Conservation (phyloP, 75 land plant genomes). For the Pinus tabuliformis region DNA sequence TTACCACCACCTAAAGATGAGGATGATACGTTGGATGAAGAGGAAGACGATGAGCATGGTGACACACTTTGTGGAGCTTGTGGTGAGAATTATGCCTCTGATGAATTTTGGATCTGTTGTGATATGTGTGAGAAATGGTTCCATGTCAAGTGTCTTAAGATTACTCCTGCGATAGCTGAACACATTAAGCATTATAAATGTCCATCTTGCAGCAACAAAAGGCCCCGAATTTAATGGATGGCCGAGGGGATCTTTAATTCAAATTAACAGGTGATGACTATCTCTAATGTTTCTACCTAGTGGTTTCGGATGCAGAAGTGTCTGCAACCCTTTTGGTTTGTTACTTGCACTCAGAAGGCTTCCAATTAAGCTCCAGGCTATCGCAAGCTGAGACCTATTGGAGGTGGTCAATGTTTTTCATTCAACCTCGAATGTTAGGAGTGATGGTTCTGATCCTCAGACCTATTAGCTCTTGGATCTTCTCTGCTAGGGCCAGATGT, state of each 20-base stretch:
- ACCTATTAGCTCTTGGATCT: too few species aligned
- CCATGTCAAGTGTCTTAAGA: slow-evolving; percentile 68
- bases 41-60: too few species aligned
- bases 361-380: not conserved
- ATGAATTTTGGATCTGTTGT: slow-evolving; percentile 69
- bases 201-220: slow-evolving; percentile 57
- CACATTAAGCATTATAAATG: slow-evolving; percentile 75
- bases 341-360: not conserved
- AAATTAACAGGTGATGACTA: not conserved
- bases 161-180: slow-evolving; percentile 67
- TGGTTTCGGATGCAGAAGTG: not conserved
- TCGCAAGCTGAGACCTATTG: not conserved
- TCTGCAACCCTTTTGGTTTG: not conserved
- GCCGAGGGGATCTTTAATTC: not conserved
- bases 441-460: too few species aligned
- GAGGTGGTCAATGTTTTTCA: not conserved
- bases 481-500: too few species aligned
- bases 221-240: slow-evolving; percentile 20
- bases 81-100: slow-evolving; percentile 48
- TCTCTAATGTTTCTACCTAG: not conserved
- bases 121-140: slow-evolving; percentile 65
- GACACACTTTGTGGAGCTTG: slow-evolving; percentile 64
- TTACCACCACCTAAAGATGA: slow-evolving; percentile 33
- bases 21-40: slow-evolving; percentile 43
- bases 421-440: not conserved